A percentile compares a stretch with the other conserved stretches of the same genome.
phyloP scores from a whole-genome alignment of 1,284 basidiomycete genomes.

The Rhodotorula sp. region DNA sequence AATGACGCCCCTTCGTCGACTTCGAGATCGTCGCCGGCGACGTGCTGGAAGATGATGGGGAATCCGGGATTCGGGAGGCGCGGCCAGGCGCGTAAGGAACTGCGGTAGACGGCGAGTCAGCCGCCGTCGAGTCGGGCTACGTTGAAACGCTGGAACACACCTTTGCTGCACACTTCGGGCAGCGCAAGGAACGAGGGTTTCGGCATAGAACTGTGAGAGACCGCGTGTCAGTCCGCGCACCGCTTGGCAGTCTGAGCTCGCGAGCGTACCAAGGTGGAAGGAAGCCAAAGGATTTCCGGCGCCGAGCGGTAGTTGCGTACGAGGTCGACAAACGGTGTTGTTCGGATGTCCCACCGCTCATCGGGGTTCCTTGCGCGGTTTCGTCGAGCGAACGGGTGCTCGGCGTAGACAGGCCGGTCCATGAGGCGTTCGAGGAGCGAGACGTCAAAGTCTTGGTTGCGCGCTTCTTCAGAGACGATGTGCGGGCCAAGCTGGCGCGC shows the following conservation, averaged over 20 bases:
- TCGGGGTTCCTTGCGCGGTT: constrained; percentile 17
- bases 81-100: constrained; percentile 44
- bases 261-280: constrained; percentile 44
- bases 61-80: constrained; percentile 45
- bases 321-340: constrained; percentile 41
- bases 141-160: not conserved
- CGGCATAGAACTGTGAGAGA: constrained; percentile 48
- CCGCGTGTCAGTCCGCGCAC: not conserved
- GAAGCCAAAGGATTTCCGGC: constrained; percentile 49
- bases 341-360: constrained; percentile 20
- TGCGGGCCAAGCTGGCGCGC: constrained; percentile 50
- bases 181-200: constrained; percentile 47
- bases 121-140: not conserved
- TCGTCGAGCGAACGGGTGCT: constrained; percentile 36
- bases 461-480: constrained; percentile 45
- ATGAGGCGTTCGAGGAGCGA: constrained; percentile 50
- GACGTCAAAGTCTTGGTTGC: constrained; percentile 48
- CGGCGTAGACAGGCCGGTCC: constrained; percentile 45
- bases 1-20: constrained; percentile 48
- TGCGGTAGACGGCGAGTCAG: not conserved
- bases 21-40: constrained; percentile 47
- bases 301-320: constrained; percentile 50
- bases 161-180: constrained; percentile 29
- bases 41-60: constrained; percentile 48
- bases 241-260: not conserved